A percentile compares a stretch with the other conserved stretches of the same genome.
These are phyloP conservation scores for Fomes fomentarius DNA, from an alignment of 1,284 basidiomycete genomes.

Conservation along the genomic window DNA sequence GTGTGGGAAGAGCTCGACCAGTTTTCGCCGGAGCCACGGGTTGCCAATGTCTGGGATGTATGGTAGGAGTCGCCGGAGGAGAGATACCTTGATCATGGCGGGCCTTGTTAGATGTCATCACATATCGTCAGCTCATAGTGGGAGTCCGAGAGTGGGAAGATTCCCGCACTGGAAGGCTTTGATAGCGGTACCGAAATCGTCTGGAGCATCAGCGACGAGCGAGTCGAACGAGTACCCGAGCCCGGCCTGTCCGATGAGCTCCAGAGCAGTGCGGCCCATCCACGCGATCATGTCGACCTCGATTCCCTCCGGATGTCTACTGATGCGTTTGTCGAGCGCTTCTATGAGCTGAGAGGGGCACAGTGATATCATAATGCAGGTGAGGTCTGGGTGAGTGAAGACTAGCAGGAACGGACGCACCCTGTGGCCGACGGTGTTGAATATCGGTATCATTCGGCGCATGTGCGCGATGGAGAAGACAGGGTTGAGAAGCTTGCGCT, in stretches of 20 bases:
- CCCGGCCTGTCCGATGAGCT: conserved; percentile 34
- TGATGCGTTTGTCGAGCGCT: neutral
- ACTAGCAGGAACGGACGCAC: conserved; percentile 1
- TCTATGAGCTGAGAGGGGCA: neutral
- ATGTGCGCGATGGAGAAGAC: conserved; percentile 22
- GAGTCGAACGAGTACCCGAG: conserved; percentile 35
- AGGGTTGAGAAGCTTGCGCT: conserved; percentile 21
- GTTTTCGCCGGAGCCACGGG: conserved; percentile 6
- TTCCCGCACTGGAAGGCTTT: conserved; percentile 28
- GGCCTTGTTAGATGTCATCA: too few species aligned
- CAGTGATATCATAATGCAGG: too few species aligned
- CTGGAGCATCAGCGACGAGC: conserved; percentile 19
- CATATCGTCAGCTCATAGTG: too few species aligned
- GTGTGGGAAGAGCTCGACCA: conserved; percentile 11
- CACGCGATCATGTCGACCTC: conserved; percentile 33
- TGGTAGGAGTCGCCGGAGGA: conserved; percentile 3
- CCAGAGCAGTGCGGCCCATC: conserved; percentile 34
- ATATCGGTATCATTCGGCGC: conserved; percentile 19
- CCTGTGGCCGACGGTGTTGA: conserved; percentile 9
- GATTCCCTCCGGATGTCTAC: neutral
- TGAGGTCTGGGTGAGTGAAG: neutral
- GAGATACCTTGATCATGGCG: neutral
- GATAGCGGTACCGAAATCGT: conserved; percentile 27
- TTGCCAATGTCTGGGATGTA: conserved; percentile 6
- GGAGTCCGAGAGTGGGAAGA: too few species aligned